Evolutionary conservation across 257 asterid species (phyloP), one percentile per base, ranked within the genome.

Genomic region (Penstemon barbatus): DNA sequence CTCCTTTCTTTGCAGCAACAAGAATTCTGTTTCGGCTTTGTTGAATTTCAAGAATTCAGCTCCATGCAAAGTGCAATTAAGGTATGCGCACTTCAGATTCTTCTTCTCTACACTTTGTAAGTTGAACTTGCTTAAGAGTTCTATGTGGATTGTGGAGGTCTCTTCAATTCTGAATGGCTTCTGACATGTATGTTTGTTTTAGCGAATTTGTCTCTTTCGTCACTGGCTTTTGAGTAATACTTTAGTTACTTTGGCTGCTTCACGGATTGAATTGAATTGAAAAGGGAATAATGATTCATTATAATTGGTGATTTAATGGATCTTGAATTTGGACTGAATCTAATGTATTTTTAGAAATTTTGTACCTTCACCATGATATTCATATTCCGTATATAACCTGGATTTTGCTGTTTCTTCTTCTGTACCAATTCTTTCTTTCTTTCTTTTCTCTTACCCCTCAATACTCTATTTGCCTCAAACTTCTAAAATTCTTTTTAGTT

Each of bases 21-120:
- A 54, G 92, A 87, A 13, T 86, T 80, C 74, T 90, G 94, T 81
- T 93, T 86, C 60, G 98, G 97, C 43, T 93, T 93, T 68, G 97
- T 93, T 59, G 96, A 93, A 71, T 93, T 86, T 81, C 87, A 71
- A 73, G 87, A 85, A 7, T 67, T 81, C 68, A 82, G 83, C 75
- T 78, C 98, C 78, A 84, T 93, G 98, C 87, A 82, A 77, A 80
- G 62, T 61, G 94, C 98, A 37, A 85, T 93, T 57, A 83, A 86
- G 90, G 98, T 90, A 41, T 66, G 76, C 57, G 64, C 63, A 60
- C 68, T 46, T 68, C 65, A 25, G n/a, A 66, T 66, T 42, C 42
- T 39, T 40, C 13, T 36, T 36, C 74, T 19, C 15, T 6, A n/a
- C n/a, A 9, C 64, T 38, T 59, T 44, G 48, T 37, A 36, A 5